Evolutionary conservation across 345 rosid genomes (phyloP).

Genomic region (Iberis pinnata): DNA sequence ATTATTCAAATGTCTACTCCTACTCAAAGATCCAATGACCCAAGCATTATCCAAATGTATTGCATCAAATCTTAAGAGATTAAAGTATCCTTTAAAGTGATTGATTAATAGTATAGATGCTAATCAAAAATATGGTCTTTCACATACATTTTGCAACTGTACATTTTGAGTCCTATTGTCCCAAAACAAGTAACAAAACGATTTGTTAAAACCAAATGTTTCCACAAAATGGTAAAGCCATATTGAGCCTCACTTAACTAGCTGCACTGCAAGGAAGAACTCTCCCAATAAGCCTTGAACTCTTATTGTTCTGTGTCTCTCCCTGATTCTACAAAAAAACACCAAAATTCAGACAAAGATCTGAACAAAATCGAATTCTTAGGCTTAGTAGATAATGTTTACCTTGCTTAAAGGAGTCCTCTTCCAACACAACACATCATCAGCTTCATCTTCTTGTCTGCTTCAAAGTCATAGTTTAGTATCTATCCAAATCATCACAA

Average conservation of each 20-base stretch:
- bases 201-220: no score
- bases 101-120: no score
- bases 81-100: no score
- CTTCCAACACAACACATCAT: conserved; percentile 58
- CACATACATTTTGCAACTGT: no score
- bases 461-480: conserved; percentile 13
- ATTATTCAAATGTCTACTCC: no score
- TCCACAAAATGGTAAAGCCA: no score
- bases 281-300: conserved; percentile 41
- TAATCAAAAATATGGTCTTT: no score
- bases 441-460: conserved; percentile 46
- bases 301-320: conserved; percentile 31
- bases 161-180: not conserved
- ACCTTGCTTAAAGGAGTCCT: conserved; percentile 57
- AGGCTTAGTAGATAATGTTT: conserved; percentile 9
- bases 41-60: no score
- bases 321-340: conserved; percentile 43
- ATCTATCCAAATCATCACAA: conserved; percentile 3
- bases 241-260: conserved; percentile 16
- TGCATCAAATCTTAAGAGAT: no score
- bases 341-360: not conserved
- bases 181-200: not conserved
- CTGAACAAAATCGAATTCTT: conserved; percentile 3
- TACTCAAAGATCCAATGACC: no score
- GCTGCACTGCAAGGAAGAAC: conserved; percentile 48